phyloP scores from a whole-genome alignment of 176 grass and related monocot species.

The Eragrostis nindensis region DNA sequence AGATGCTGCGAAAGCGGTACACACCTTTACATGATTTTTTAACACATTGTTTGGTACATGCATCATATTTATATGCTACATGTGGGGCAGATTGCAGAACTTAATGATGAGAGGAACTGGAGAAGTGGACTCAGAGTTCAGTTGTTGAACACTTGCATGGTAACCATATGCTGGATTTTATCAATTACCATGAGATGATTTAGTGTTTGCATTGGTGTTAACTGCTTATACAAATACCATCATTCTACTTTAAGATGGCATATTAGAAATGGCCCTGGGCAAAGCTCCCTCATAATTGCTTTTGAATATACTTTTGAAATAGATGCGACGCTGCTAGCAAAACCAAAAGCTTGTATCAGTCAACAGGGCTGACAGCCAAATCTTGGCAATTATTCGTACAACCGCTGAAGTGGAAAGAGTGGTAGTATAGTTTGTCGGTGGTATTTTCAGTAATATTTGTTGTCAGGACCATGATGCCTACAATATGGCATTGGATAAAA shows the following conservation, averaged over 20 bases:
- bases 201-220: not conserved
- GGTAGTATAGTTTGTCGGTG: not conserved
- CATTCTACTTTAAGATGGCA: conserved; percentile 20
- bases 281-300: not conserved
- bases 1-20: conserved; percentile 92
- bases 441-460: not conserved
- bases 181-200: conserved; percentile 26
- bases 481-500: not conserved
- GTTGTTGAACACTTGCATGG: conserved; percentile 81
- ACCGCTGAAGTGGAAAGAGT: not conserved
- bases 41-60: not conserved
- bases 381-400: not conserved
- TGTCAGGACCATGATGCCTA: not conserved
- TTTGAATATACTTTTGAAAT: not conserved
- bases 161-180: conserved; percentile 36
- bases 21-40: conserved; percentile 31
- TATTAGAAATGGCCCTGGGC: not conserved
- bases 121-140: conserved; percentile 92
- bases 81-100: conserved; percentile 66
- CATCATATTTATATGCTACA: conserved; percentile 27
- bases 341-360: not conserved
- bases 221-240: conserved; percentile 22
- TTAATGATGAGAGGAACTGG: conserved; percentile 99
- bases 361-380: not conserved
- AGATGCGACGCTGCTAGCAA: not conserved